A percentile compares a stretch with the other conserved stretches of the same genome.
phyloP scores from a whole-genome alignment of 2,329 filamentous ascomycete species.

The Calonectria naviculata region DNA sequence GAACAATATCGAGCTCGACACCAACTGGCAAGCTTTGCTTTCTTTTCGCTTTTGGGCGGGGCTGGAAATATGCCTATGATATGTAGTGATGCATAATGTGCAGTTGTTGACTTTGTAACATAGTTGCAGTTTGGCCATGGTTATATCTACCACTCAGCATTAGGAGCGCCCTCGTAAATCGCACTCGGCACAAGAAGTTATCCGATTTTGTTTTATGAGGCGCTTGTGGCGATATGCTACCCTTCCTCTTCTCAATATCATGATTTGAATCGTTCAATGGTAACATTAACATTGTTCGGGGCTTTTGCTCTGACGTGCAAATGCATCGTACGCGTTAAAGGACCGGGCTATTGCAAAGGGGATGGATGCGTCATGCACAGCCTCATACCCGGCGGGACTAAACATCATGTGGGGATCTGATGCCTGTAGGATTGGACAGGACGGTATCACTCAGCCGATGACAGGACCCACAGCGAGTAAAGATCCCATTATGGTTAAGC shows the following conservation, averaged over 20 bases:
- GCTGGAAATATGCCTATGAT: too few species aligned
- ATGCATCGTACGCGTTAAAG: background rate
- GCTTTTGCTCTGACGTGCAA: background rate
- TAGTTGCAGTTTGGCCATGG: too few species aligned
- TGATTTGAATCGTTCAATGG: background rate
- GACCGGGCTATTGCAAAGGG: background rate
- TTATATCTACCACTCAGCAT: too few species aligned
- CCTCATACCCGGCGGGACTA: background rate
- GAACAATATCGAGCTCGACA: too few species aligned
- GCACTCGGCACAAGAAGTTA: too few species aligned
- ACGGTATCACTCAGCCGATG: background rate
- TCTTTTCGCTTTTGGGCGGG: too few species aligned
- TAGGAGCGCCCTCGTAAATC: too few species aligned
- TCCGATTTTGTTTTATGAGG: too few species aligned
- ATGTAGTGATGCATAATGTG: too few species aligned
- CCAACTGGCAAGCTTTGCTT: too few species aligned
- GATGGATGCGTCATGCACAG: background rate
- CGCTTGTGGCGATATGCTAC: too few species aligned
- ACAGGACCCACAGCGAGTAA: slow-evolving; percentile 13
- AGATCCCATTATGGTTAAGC: slow-evolving; percentile 14
- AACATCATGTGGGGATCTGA: background rate
- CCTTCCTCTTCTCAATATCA: background rate
- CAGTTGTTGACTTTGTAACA: too few species aligned
- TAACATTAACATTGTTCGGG: background rate
- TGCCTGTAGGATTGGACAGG: background rate